Conservation (phyloP, 352 stramenopile genomes). For the Phytophthora crassamura region DNA sequence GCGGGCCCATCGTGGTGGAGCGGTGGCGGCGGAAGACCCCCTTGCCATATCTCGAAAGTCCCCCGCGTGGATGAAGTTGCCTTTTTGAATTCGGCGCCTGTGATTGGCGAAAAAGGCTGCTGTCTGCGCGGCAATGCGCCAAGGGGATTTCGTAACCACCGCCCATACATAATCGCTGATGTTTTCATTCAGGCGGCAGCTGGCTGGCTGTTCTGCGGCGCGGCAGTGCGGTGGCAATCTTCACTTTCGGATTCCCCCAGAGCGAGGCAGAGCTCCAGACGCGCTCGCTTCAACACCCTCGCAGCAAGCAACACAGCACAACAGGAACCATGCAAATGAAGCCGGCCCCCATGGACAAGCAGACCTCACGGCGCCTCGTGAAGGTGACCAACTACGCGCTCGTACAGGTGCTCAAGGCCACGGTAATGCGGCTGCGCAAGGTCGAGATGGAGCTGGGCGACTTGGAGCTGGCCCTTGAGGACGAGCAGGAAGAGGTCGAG, state of each 20-base stretch:
- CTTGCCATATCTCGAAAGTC: slow-evolving; percentile 27
- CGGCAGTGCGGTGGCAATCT: slow-evolving; percentile 12
- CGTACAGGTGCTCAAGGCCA: slow-evolving; percentile 46
- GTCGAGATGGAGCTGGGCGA: slow-evolving; percentile 45
- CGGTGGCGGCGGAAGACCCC: slow-evolving; percentile 1
- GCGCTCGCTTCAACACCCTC: too few relatives aligned
- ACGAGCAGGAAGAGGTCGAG: slow-evolving; percentile 48
- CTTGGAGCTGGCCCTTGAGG: slow-evolving; percentile 41
- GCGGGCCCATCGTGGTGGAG: slow-evolving; percentile 15
- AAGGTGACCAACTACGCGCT: slow-evolving; percentile 54
- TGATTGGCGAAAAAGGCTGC: background rate
- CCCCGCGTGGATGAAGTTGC: slow-evolving; percentile 24
- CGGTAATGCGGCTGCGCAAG: slow-evolving; percentile 41
- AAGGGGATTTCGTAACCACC: slow-evolving; percentile 28
- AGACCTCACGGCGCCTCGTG: slow-evolving; percentile 40
- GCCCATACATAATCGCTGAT: slow-evolving; percentile 18
- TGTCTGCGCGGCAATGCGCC: slow-evolving; percentile 1
- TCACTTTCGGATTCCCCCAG: slow-evolving; percentile 26
- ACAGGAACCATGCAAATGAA: slow-evolving; percentile 29
- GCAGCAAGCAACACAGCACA: background rate
- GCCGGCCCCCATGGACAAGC: slow-evolving; percentile 33
- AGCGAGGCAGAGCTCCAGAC: background rate
- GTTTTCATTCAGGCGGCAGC: slow-evolving; percentile 24
- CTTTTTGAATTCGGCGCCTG: slow-evolving; percentile 2
- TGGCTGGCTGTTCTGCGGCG: slow-evolving; percentile 11